Evolutionary conservation across 345 rosid genomes (phyloP).

Genomic region (Mangifera indica): DNA sequence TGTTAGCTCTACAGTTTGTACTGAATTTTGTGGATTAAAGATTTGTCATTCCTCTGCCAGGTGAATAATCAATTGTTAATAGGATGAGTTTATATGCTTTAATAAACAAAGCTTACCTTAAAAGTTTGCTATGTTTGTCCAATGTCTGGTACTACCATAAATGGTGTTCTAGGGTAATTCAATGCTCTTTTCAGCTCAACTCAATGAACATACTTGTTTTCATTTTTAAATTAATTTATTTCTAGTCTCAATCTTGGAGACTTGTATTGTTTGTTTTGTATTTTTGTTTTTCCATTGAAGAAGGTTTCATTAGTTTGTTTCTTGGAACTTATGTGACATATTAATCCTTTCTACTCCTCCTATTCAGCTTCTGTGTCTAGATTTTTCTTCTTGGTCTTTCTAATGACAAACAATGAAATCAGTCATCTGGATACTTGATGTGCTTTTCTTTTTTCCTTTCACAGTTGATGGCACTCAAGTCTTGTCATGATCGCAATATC

Average conservation of each 20-base stretch:
- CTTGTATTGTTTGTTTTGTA: neutral
- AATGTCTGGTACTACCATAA: neutral
- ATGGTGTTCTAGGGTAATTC: neutral
- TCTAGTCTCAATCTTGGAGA: neutral
- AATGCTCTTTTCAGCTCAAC: neutral
- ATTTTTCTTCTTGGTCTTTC: too few species aligned
- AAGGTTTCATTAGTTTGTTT: neutral
- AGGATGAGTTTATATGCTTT: neutral
- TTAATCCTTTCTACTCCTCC: neutral
- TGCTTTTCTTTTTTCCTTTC: conserved; percentile 14
- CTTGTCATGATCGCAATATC: conserved; percentile 91
- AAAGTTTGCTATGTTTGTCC: neutral
- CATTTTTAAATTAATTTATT: neutral
- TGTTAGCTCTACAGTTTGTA: neutral
- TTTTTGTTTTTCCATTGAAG: neutral
- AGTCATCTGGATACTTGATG: conserved; percentile 1
- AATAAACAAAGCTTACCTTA: neutral
- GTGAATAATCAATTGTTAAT: conserved; percentile 1
- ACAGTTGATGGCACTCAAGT: conserved; percentile 82
- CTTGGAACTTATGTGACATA: neutral
- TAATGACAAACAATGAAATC: neutral
- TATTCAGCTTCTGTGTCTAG: neutral
- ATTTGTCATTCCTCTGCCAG: neutral
- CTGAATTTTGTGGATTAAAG: conserved; percentile 10
- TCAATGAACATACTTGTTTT: neutral